These are phyloP conservation scores for Pseudozyma sp. DNA, from an alignment of 1,284 basidiomycete species.

Conservation along the genomic window DNA sequence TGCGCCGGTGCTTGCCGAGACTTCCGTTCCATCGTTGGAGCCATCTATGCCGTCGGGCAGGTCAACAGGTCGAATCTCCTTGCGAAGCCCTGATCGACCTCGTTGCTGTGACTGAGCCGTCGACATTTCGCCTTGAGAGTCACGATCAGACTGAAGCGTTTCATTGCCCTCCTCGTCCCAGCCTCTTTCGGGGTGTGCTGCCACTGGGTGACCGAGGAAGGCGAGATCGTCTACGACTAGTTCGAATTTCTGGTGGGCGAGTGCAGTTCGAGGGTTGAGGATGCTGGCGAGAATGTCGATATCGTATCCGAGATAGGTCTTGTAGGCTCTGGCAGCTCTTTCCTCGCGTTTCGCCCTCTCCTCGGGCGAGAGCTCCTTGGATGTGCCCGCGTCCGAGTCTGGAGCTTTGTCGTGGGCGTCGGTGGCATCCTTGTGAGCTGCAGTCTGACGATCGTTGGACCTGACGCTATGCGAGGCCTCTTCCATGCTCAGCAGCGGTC, in stretches of 20 bases:
- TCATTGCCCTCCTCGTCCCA: slow-evolving; percentile 30
- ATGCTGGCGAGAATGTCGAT: slow-evolving; percentile 83
- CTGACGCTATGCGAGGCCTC: slow-evolving; percentile 30
- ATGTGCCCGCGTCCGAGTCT: slow-evolving; percentile 39
- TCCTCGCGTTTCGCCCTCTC: slow-evolving; percentile 44
- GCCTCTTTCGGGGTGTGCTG: slow-evolving; percentile 72
- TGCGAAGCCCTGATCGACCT: slow-evolving; percentile 39
- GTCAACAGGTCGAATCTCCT: slow-evolving; percentile 40
- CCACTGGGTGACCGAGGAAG: slow-evolving; percentile 94
- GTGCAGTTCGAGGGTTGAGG: slow-evolving; percentile 79
- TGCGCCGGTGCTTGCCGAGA: background rate
- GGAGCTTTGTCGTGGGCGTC: slow-evolving; percentile 30
- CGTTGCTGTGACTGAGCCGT: slow-evolving; percentile 15
- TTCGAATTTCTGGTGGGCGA: slow-evolving; percentile 95
- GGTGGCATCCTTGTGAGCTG: slow-evolving; percentile 13
- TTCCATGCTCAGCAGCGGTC: slow-evolving; percentile 25
- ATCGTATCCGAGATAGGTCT: slow-evolving; percentile 81
- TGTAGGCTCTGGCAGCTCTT: slow-evolving; percentile 62
- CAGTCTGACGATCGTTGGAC: slow-evolving; percentile 25
- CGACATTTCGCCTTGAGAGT: background rate
- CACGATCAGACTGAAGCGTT: background rate
- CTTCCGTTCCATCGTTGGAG: background rate
- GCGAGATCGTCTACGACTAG: slow-evolving; percentile 90
- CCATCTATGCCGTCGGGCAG: slow-evolving; percentile 9
- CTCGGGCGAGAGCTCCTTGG: slow-evolving; percentile 43